Percentiles rank a stretch among this genome's conserved stretches.
Evolutionary conservation across 495 filamentous ascomycete species (phyloP).

Genomic region (Xylaria nigripes): DNA sequence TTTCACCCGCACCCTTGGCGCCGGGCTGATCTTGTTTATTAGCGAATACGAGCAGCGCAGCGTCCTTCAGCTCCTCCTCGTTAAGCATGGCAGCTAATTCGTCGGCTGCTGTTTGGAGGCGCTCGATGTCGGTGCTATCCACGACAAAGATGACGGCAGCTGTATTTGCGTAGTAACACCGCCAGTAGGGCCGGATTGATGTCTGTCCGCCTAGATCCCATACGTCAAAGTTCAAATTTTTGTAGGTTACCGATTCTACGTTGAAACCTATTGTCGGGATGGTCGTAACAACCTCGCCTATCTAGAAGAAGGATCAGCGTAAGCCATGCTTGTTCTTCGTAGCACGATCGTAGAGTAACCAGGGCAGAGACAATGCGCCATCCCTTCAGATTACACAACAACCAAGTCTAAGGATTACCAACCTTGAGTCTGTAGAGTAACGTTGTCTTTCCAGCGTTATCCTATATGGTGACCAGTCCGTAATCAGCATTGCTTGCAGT

Average conservation of each 20-base stretch:
- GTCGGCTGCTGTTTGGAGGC: slow-evolving; percentile 82
- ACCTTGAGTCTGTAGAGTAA: slow-evolving; percentile 94
- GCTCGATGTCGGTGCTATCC: slow-evolving; percentile 93
- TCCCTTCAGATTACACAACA: neutral
- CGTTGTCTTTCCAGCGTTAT: slow-evolving; percentile 98
- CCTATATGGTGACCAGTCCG: slow-evolving; percentile 44
- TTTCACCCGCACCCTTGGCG: slow-evolving; percentile 92
- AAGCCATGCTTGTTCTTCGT: neutral
- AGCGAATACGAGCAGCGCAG: slow-evolving; percentile 87
- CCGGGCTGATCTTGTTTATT: slow-evolving; percentile 99
- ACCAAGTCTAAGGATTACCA: slow-evolving; percentile 14
- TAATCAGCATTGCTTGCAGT: neutral
- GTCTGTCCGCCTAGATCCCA: slow-evolving; percentile 99
- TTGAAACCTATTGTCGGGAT: slow-evolving; percentile 99
- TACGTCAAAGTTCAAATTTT: slow-evolving; percentile 96
- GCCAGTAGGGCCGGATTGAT: slow-evolving; percentile 94
- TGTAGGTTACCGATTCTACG: slow-evolving; percentile 94
- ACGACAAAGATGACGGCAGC: slow-evolving; percentile 99
- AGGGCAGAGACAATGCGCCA: neutral
- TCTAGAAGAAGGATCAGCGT: slow-evolving; percentile 43
- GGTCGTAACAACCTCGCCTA: slow-evolving; percentile 96
- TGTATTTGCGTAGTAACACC: slow-evolving; percentile 98
- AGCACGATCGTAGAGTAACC: neutral
- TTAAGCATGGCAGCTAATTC: slow-evolving; percentile 92
- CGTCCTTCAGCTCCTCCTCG: slow-evolving; percentile 91